Evolutionary conservation across 371 early-diverging fungal genomes (phyloP).

Genomic region (Rhizopus microsporus): DNA sequence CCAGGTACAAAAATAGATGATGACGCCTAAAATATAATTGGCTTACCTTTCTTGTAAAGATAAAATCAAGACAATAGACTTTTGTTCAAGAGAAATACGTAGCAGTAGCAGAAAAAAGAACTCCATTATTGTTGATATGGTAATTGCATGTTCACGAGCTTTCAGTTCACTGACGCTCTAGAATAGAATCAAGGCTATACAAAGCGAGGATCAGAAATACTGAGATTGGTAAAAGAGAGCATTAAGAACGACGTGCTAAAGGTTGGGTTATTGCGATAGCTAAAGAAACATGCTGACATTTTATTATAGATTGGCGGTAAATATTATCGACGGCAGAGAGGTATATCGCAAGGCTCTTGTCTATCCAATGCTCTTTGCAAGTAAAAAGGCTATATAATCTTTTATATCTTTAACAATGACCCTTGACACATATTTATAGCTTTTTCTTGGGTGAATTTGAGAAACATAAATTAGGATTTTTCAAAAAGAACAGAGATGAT

Average conservation of each 20-base stretch:
- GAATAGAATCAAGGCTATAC: neutral
- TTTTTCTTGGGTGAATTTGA: constrained; percentile 80
- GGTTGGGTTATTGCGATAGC: constrained; percentile 29
- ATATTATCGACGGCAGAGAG: constrained; percentile 67
- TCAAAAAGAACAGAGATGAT: constrained; percentile 22
- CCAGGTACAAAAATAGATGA: neutral
- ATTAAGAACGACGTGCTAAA: constrained; percentile 66
- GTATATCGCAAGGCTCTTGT: constrained; percentile 91
- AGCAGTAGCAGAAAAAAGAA: neutral
- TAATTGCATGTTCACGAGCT: neutral
- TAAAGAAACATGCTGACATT: neutral
- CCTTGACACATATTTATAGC: constrained; percentile 29
- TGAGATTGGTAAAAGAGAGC: constrained; percentile 3
- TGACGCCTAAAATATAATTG: neutral
- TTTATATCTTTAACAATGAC: neutral
- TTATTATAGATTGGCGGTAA: constrained; percentile 41
- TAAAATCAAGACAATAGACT: neutral
- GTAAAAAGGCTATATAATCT: constrained; percentile 25
- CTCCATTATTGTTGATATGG: neutral
- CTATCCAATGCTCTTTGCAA: constrained; percentile 85
- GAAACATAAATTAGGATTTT: constrained; percentile 21
- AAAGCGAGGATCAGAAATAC: neutral
- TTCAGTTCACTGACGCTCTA: neutral
- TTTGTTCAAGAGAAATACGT: constrained; percentile 29
- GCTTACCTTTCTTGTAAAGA: neutral